phyloP scores from a whole-genome alignment of 2,329 filamentous ascomycete species.

The Arthrobotrys musiformis region DNA sequence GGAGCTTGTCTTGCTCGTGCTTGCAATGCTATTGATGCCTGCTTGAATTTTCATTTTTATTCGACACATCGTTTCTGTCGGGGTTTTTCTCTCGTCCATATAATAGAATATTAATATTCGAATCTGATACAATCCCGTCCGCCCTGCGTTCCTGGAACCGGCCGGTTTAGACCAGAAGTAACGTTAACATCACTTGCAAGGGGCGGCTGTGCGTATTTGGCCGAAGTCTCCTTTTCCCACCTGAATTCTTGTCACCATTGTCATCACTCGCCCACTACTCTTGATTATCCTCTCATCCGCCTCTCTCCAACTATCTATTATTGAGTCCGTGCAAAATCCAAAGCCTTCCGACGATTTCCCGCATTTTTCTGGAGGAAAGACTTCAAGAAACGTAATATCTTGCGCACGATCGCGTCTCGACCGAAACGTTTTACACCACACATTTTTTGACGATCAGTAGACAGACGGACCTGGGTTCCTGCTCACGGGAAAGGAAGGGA shows the following conservation, averaged over 20 bases:
- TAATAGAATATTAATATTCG: no score
- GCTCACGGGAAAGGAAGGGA: slow-evolving; percentile 1
- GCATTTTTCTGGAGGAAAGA: neutral
- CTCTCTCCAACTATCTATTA: neutral
- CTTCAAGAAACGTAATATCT: neutral
- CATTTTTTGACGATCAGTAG: neutral
- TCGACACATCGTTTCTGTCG: neutral
- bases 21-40: neutral
- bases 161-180: slow-evolving; percentile 17
- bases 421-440: slow-evolving; percentile 1
- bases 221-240: slow-evolving; percentile 36
- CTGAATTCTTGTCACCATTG: slow-evolving; percentile 15
- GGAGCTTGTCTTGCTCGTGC: slow-evolving; percentile 17
- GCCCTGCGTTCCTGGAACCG: slow-evolving; percentile 3
- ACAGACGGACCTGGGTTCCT: slow-evolving; percentile 13
- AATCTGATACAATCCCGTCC: slow-evolving; percentile 6
- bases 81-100: neutral
- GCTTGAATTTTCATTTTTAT: neutral
- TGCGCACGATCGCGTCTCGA: slow-evolving; percentile 7
- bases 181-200: slow-evolving; percentile 36
- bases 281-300: neutral
- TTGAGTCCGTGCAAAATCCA: slow-evolving; percentile 1
- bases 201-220: slow-evolving; percentile 53
- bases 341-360: neutral
- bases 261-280: neutral